phyloP scores from a whole-genome alignment of 2,329 filamentous ascomycete genomes.

The Thielaviopsis punctulata region DNA sequence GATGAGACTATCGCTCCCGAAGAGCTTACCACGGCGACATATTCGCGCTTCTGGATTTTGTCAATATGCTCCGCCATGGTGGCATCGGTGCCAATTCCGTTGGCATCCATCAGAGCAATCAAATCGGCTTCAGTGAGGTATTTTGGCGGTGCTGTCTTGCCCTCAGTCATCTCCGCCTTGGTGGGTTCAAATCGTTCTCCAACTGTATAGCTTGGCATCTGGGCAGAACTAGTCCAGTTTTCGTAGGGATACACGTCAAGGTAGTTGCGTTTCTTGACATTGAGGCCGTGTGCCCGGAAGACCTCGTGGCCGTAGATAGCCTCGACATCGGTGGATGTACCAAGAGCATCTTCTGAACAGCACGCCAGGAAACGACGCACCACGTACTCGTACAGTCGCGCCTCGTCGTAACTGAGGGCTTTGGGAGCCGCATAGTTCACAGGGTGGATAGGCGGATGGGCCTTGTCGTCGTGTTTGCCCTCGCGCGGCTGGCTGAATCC shows the following conservation, averaged over 20 bases:
- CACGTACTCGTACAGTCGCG: conserved; percentile 79
- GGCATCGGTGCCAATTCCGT: conserved; percentile 94
- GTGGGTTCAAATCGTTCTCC: conserved; percentile 76
- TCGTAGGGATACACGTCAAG: conserved; percentile 93
- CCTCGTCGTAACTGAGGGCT: conserved; percentile 49
- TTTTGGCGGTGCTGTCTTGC: conserved; percentile 68
- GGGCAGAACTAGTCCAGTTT: conserved; percentile 78
- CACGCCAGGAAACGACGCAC: conserved; percentile 84
- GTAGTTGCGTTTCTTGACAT: conserved; percentile 79
- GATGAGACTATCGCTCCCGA: conserved; percentile 19
- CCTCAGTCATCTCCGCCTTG: conserved; percentile 76
- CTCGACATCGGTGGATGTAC: conserved; percentile 69
- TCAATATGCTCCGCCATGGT: conserved; percentile 98
- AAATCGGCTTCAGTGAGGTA: conserved; percentile 92
- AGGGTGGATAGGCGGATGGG: conserved; percentile 92
- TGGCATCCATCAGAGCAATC: conserved; percentile 93
- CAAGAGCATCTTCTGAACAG: conserved; percentile 85
- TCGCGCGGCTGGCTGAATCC: conserved; percentile 66
- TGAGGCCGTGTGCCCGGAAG: conserved; percentile 69
- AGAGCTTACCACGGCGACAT: conserved; percentile 50
- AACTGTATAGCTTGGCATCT: conserved; percentile 61
- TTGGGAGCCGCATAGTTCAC: conserved; percentile 62
- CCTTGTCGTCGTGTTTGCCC: conserved; percentile 84
- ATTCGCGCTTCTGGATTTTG: conserved; percentile 81
- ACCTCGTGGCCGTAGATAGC: conserved; percentile 67